Evolutionary conservation across 2,329 filamentous ascomycete genomes (phyloP).

Genomic region (Ustulina deusta): DNA sequence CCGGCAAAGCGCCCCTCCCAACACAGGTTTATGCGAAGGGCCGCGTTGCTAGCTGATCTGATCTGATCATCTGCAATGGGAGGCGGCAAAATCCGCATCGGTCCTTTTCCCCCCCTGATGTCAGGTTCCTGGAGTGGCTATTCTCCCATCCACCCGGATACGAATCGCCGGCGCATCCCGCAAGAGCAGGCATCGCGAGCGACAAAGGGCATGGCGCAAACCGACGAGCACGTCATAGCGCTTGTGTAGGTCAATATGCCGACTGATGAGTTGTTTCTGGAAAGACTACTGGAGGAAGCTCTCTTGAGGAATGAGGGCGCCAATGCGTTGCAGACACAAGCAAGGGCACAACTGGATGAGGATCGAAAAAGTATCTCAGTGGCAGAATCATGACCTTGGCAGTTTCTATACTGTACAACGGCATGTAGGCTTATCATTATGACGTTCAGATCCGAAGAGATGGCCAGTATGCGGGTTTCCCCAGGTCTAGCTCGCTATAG

Average conservation of each 20-base stretch:
- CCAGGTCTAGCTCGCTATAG: not conserved
- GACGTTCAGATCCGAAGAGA: not conserved
- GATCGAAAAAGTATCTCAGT: not conserved
- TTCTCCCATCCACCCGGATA: slow-evolving; percentile 8
- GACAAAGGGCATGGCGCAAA: slow-evolving; percentile 15
- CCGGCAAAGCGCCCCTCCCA: no score
- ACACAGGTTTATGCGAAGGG: not conserved
- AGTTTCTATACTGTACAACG: not conserved
- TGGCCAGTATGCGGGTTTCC: not conserved
- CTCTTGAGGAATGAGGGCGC: not conserved
- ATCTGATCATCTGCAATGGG: not conserved
- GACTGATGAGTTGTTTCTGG: slow-evolving; percentile 9
- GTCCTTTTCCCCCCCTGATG: not conserved
- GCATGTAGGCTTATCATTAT: not conserved
- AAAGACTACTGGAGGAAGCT: slow-evolving; percentile 9
- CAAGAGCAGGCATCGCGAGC: no score
- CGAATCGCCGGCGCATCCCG: slow-evolving; percentile 8
- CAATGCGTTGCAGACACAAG: not conserved
- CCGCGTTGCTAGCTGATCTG: not conserved
- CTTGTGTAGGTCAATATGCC: slow-evolving; percentile 17
- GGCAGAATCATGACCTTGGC: slow-evolving; percentile 9
- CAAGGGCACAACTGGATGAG: not conserved
- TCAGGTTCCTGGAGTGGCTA: not conserved
- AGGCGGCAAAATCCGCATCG: not conserved
- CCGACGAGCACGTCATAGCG: slow-evolving; percentile 10